phyloP scores from a whole-genome alignment of 495 filamentous ascomycete species.

The Talaromyces adpressus region DNA sequence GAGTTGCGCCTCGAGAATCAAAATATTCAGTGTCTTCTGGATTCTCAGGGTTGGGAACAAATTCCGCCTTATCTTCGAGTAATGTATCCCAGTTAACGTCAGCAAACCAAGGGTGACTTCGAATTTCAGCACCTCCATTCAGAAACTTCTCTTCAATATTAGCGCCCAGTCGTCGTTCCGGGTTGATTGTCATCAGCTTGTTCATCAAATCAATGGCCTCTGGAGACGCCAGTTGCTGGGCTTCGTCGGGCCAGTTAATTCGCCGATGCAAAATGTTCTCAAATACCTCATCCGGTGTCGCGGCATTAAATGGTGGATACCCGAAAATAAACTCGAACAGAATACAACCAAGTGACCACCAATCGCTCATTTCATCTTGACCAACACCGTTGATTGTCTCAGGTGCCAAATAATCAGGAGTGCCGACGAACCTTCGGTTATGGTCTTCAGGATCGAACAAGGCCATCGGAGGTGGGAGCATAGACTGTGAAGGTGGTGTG shows the following conservation, averaged over 20 bases:
- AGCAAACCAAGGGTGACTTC: slow-evolving; percentile 80
- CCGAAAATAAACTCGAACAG: slow-evolving; percentile 94
- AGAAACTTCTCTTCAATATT: slow-evolving; percentile 73
- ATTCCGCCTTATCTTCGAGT: slow-evolving; percentile 86
- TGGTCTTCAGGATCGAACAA: slow-evolving; percentile 93
- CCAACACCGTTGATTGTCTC: slow-evolving; percentile 93
- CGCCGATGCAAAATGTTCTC: slow-evolving; percentile 87
- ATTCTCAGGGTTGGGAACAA: slow-evolving; percentile 87
- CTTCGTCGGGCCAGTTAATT: slow-evolving; percentile 79
- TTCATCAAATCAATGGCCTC: slow-evolving; percentile 94
- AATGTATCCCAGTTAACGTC: slow-evolving; percentile 85
- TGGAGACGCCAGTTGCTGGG: slow-evolving; percentile 63
- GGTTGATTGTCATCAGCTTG: slow-evolving; percentile 75
- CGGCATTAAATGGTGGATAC: slow-evolving; percentile 87
- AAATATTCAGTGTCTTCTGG: slow-evolving; percentile 99
- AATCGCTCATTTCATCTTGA: slow-evolving; percentile 97
- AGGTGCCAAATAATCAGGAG: slow-evolving; percentile 93
- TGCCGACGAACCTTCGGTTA: slow-evolving; percentile 90
- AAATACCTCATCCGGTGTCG: slow-evolving; percentile 88
- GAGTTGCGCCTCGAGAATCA: slow-evolving; percentile 80
- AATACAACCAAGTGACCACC: slow-evolving; percentile 98
- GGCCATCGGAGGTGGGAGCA: slow-evolving; percentile 89
- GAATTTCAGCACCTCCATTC: slow-evolving; percentile 83
- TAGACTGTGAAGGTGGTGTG: slow-evolving; percentile 65
- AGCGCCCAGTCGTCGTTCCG: slow-evolving; percentile 70